phyloP scores from a whole-genome alignment of 768 basidiomycete genomes.

The Rhizopogon sp. region DNA sequence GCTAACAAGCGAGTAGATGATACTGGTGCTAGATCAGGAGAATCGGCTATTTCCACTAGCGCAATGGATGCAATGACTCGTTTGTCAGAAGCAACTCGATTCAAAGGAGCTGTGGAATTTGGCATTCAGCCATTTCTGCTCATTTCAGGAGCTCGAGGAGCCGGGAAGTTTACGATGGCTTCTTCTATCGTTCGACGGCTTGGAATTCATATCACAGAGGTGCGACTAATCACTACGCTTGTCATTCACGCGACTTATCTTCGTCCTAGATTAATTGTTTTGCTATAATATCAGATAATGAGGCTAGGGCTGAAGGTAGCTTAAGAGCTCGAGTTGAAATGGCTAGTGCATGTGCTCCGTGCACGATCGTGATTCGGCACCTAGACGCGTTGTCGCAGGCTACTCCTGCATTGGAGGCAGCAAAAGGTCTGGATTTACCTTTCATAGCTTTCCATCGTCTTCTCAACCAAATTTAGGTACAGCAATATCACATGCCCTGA shows the following conservation, averaged over 20 bases:
- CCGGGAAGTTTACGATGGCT: constrained; percentile 73
- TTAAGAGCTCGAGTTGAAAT: constrained; percentile 72
- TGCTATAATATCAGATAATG: constrained; percentile 73
- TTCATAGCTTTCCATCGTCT: not conserved
- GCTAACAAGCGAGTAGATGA: not conserved
- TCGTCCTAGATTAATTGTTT: constrained; percentile 75
- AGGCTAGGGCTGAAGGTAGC: constrained; percentile 67
- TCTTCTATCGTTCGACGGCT: constrained; percentile 50
- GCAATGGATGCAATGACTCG: constrained; percentile 45
- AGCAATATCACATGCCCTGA: constrained; percentile 49
- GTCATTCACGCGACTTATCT: not conserved
- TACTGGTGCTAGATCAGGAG: not conserved
- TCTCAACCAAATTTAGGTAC: constrained; percentile 40
- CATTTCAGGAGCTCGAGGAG: constrained; percentile 73
- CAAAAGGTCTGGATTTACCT: constrained; percentile 45
- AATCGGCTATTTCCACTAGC: constrained; percentile 12
- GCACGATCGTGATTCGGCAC: constrained; percentile 75
- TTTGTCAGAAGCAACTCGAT: constrained; percentile 57
- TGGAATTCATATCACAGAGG: constrained; percentile 80
- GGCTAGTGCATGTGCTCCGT: constrained; percentile 76
- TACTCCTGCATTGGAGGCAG: constrained; percentile 57
- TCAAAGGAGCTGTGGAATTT: constrained; percentile 52
- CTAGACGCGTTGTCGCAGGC: constrained; percentile 75
- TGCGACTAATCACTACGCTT: constrained; percentile 15
- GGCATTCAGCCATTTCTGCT: constrained; percentile 67